These are phyloP conservation scores for Pharus latifolius DNA, from an alignment of 176 grass and related monocot species.

Conservation along the genomic window DNA sequence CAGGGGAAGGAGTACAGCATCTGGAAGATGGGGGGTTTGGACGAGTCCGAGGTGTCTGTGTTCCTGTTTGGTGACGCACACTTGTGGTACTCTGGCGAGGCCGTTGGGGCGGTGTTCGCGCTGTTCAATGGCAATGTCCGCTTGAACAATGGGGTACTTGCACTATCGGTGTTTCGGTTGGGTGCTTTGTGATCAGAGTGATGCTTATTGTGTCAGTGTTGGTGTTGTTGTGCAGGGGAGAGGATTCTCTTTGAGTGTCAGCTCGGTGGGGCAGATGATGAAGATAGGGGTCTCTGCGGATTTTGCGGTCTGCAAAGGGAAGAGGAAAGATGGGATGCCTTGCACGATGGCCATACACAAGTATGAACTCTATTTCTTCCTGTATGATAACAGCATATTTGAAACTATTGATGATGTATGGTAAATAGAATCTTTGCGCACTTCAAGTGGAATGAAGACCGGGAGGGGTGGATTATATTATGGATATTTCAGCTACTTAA, in stretches of 20 bases:
- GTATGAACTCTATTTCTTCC: conserved; percentile 24
- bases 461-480: background rate
- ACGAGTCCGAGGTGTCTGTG: conserved; percentile 58
- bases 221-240: conserved; percentile 43
- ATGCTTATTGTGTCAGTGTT: background rate
- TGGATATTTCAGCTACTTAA: conserved; percentile 4
- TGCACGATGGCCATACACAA: conserved; percentile 88
- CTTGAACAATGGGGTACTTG: conserved; percentile 60
- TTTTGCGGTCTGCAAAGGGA: conserved; percentile 79
- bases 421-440: no score
- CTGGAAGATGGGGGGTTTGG: conserved; percentile 74
- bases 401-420: background rate
- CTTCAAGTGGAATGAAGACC: no score
- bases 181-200: background rate
- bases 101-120: conserved; percentile 60
- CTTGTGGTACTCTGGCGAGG: conserved; percentile 48
- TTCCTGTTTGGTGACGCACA: conserved; percentile 82
- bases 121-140: conserved; percentile 69
- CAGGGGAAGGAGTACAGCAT: conserved; percentile 64
- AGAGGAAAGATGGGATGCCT: conserved; percentile 82
- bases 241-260: conserved; percentile 69
- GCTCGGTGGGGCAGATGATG: conserved; percentile 61
- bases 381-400: background rate
- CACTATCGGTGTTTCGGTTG: background rate
- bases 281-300: conserved; percentile 74